Evolutionary conservation across 2,329 filamentous ascomycete genomes (phyloP), one percentile per base, ranked within the genome.

Genomic region (Monilinia aucupariae): DNA sequence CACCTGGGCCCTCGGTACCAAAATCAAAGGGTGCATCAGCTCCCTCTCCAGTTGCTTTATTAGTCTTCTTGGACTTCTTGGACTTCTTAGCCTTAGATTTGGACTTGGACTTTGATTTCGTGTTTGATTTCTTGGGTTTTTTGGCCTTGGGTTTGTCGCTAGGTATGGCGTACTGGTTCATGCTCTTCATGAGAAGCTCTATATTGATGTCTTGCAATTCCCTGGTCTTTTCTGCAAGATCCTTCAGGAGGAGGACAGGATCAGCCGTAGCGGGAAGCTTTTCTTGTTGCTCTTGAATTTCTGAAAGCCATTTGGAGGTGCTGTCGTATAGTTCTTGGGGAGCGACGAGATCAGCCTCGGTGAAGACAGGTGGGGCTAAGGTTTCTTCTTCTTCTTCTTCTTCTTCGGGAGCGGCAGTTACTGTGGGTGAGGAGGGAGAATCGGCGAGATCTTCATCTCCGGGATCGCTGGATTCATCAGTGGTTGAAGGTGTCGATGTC

Each of bases 221-320:
- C 70, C 86, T 84, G 20, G 86, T 82, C 75, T 88, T 88, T 30
- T 79, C 80, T 64, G 85, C 78, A 37, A 96, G 76, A 34, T 96
- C 92, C 71, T 87, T 86, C 68, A 86, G 78, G 0, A 88, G 81
- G 10, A 96, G 80, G 8, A 87, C 86, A 0, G 91, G 90, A 68
- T 97, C 86, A 12, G 91, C 90, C 2, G 86, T 85, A 2, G 80
- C 77, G 20, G 81, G 78, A 3, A 96, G 83, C 68, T 85, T 86
- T 37, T 86, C 83, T 75, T 97, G 93, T 69, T 83, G 82, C 2
- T 81, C 78, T 54, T 90, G 77, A 73, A 89, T 88, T 67, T 88
- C 83, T 39, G 86, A 82, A 25, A 99, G 80, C 93, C 93, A 99
- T 25, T 82, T 79, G 20, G 81, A 78, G 22, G 87, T 84, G 17